These are phyloP conservation scores for Pyrus communis DNA, from an alignment of 306 rosid species.

Conservation along the genomic window DNA sequence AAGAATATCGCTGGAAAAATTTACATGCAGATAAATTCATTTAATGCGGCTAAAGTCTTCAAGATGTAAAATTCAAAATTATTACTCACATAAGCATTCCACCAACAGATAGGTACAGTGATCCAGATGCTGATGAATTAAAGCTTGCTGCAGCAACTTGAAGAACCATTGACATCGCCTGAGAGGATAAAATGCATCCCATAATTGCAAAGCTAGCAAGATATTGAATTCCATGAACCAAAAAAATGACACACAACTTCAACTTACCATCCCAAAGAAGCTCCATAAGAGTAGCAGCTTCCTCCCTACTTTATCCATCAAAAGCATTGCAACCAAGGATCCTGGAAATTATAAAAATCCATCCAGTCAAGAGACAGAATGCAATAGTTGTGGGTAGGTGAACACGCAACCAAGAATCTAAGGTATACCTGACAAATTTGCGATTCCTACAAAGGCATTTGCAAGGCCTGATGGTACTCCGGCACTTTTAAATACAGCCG, in stretches of 20 bases:
- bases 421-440: conserved; percentile 64
- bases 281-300: conserved; percentile 86
- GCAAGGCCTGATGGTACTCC: conserved; percentile 89
- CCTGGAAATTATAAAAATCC: conserved; percentile 39
- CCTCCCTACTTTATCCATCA: conserved; percentile 97
- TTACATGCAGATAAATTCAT: neutral
- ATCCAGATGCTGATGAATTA: conserved; percentile 36
- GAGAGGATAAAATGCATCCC: conserved; percentile 5
- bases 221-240: neutral
- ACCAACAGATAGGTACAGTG: conserved; percentile 73
- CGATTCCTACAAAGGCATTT: conserved; percentile 75
- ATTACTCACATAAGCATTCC: conserved; percentile 87
- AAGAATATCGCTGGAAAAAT: neutral
- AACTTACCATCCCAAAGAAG: conserved; percentile 89
- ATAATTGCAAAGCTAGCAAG: conserved; percentile 1
- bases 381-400: conserved; percentile 7
- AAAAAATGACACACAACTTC: neutral
- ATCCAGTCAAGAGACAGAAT: conserved; percentile 19
- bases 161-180: conserved; percentile 71
- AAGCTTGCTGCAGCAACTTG: conserved; percentile 75
- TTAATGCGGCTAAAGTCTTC: conserved; percentile 12
- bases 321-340: conserved; percentile 65
- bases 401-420: conserved; percentile 6
- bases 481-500: conserved; percentile 86
- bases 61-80: conserved; percentile 1